phyloP scores from a whole-genome alignment of 2,329 filamentous ascomycete species.

The Aplosporella prunicola region DNA sequence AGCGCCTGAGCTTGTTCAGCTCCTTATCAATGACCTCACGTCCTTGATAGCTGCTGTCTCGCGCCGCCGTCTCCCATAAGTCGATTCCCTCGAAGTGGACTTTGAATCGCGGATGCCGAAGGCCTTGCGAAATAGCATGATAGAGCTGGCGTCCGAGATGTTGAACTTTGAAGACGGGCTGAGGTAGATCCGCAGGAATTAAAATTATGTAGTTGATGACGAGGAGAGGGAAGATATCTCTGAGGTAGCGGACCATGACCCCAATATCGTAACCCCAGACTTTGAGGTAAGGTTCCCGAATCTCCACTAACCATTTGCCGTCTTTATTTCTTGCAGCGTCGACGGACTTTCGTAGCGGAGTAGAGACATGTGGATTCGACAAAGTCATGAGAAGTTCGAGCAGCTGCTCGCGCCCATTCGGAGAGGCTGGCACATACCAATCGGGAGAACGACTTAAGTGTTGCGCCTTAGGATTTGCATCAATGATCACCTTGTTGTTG shows the following conservation, averaged over 20 bases:
- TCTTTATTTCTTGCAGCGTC: neutral
- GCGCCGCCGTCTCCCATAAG: neutral
- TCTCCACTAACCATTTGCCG: neutral
- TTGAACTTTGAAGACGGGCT: neutral
- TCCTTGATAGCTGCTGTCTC: no score
- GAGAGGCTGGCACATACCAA: neutral
- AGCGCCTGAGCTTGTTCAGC: no score
- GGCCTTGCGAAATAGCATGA: neutral
- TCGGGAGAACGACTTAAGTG: no score
- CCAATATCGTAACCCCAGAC: neutral
- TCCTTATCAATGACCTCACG: no score
- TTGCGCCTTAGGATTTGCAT: neutral
- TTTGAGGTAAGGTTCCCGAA: neutral
- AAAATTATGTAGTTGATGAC: neutral
- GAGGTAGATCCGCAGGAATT: neutral
- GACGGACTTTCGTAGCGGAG: neutral
- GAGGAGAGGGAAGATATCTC: neutral
- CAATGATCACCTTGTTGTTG: neutral
- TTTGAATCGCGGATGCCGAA: neutral
- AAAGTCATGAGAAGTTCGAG: neutral
- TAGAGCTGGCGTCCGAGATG: neutral
- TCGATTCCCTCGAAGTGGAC: neutral
- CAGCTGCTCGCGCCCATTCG: neutral
- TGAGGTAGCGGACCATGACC: neutral
- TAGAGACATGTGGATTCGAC: neutral